These are phyloP conservation scores for Arachnomyces sp. DNA, from an alignment of 2,329 filamentous ascomycete species.

Conservation along the genomic window DNA sequence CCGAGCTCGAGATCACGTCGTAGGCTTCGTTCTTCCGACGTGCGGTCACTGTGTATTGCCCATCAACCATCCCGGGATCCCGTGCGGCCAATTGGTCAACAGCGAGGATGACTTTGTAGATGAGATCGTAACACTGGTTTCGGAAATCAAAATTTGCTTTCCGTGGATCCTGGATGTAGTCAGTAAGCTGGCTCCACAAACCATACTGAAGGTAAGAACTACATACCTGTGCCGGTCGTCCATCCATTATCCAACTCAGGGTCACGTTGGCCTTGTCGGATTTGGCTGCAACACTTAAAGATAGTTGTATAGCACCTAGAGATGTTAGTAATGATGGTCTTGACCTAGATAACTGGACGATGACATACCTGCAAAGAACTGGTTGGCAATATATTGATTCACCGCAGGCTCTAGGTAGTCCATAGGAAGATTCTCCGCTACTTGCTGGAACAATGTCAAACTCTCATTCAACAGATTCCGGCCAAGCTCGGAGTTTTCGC, in stretches of 20 bases:
- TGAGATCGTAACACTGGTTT: slow-evolving; percentile 73
- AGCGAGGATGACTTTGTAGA: slow-evolving; percentile 69
- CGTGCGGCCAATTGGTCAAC: slow-evolving; percentile 63
- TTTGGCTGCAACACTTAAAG: slow-evolving; percentile 71
- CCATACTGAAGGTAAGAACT: slow-evolving; percentile 1
- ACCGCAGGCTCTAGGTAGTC: slow-evolving; percentile 73
- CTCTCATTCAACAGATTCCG: slow-evolving; percentile 81
- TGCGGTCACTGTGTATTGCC: slow-evolving; percentile 63
- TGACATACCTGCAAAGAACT: slow-evolving; percentile 68
- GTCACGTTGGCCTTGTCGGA: slow-evolving; percentile 82
- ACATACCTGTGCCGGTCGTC: slow-evolving; percentile 52
- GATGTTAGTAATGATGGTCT: slow-evolving; percentile 6
- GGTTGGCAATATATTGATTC: slow-evolving; percentile 66
- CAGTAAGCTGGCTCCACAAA: slow-evolving; percentile 9
- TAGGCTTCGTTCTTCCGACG: slow-evolving; percentile 84
- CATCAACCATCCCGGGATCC: slow-evolving; percentile 68
- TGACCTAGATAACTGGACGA: slow-evolving; percentile 15
- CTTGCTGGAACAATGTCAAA: slow-evolving; percentile 76
- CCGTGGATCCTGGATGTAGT: slow-evolving; percentile 52
- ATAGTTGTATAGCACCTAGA: slow-evolving; percentile 71
- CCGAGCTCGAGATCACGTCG: slow-evolving; percentile 75
- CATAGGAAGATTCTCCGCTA: slow-evolving; percentile 71
- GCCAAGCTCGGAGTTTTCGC: slow-evolving; percentile 64
- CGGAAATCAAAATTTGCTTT: slow-evolving; percentile 60
- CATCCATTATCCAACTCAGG: slow-evolving; percentile 78